Evolutionary conservation across 805 yeast species (phyloP).

Genomic region (Brettanomyces naardenensis): DNA sequence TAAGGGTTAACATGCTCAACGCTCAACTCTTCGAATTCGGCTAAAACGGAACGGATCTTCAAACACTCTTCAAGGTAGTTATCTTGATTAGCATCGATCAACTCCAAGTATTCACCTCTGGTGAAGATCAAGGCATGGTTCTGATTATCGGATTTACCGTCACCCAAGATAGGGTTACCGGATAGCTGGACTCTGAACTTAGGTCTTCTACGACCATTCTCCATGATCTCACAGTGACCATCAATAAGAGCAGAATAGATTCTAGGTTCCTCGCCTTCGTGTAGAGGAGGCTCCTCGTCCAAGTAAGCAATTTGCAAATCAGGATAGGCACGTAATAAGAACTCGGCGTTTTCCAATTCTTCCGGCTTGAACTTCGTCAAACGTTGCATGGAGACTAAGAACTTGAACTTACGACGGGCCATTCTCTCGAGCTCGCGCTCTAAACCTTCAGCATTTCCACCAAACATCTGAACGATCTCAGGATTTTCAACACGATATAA

Average conservation of each 20-base stretch:
- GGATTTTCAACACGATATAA: conserved; percentile 93
- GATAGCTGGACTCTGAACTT: conserved; percentile 70
- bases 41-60: conserved; percentile 72
- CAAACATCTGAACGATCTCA: conserved; percentile 94
- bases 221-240: conserved; percentile 69
- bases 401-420: conserved; percentile 78
- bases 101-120: conserved; percentile 80
- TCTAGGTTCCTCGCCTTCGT: conserved; percentile 62
- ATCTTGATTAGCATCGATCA: conserved; percentile 84
- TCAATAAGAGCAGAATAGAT: conserved; percentile 73
- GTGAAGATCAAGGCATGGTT: conserved; percentile 73
- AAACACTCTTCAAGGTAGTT: conserved; percentile 80
- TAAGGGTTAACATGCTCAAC: conserved; percentile 77
- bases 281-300: conserved; percentile 82
- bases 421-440: conserved; percentile 90
- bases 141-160: conserved; percentile 84
- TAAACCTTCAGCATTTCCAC: conserved; percentile 94
- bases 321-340: conserved; percentile 76
- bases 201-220: conserved; percentile 68
- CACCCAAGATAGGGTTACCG: conserved; percentile 82
- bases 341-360: conserved; percentile 74
- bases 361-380: conserved; percentile 62
- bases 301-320: conserved; percentile 85
- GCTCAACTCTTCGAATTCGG: conserved; percentile 74
- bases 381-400: conserved; percentile 83